Conservation (phyloP, 495 filamentous ascomycete species). For the Halenospora varia region DNA sequence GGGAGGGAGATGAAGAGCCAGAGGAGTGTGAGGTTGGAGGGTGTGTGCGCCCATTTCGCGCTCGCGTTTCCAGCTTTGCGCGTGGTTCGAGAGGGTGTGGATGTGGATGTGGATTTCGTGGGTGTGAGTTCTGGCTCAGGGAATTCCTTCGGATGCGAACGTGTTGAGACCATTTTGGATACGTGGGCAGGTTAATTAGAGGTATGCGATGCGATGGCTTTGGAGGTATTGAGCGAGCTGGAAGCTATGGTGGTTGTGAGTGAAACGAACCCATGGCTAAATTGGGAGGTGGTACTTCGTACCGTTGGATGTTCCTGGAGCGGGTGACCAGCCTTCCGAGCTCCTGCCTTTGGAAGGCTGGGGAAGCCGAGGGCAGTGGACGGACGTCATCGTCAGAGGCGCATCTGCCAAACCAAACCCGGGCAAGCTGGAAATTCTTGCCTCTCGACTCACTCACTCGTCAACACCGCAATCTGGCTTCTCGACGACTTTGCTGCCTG, state of each 20-base stretch:
- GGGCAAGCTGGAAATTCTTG: slow-evolving; percentile 4
- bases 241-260: neutral
- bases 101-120: slow-evolving; percentile 9
- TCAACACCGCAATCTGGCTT: slow-evolving; percentile 7
- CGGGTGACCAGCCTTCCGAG: neutral
- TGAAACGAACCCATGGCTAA: neutral
- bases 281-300: neutral
- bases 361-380: neutral
- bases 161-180: slow-evolving; percentile 21
- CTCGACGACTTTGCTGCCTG: slow-evolving; percentile 8
- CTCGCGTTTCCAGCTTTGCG: slow-evolving; percentile 24
- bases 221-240: neutral
- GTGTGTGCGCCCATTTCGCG: slow-evolving; percentile 65
- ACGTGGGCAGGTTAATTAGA: neutral
- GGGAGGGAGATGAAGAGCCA: slow-evolving; percentile 82
- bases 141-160: slow-evolving; percentile 17
- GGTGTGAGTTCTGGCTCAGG: slow-evolving; percentile 19
- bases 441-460: slow-evolving; percentile 7
- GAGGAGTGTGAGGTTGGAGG: slow-evolving; percentile 56
- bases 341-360: neutral
- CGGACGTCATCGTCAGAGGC: slow-evolving; percentile 17
- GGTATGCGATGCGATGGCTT: neutral
- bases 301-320: neutral
- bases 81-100: slow-evolving; percentile 27
- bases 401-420: neutral